Percentiles rank a stretch among this genome's conserved stretches.
Conservation (phyloP, 192 early-diverging fungal genomes). For the Fimicolochytrium jonesii region DNA sequence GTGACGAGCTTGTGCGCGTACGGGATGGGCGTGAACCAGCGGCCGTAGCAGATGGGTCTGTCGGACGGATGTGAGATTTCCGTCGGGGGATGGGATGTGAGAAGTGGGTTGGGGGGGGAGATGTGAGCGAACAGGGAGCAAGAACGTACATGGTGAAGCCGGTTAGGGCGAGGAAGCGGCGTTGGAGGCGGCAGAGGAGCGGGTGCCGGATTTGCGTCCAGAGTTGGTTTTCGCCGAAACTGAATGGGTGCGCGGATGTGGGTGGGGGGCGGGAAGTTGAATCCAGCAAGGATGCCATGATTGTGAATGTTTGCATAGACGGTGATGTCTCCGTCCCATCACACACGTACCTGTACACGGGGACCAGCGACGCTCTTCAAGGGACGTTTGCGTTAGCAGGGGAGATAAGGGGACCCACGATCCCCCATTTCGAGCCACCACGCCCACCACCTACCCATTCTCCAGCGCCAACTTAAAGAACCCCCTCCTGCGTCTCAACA, state of each 20-base stretch:
- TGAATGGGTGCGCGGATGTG: too few species aligned
- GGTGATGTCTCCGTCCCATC: too few species aligned
- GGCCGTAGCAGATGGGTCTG: slow-evolving; percentile 68
- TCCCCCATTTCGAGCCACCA: not conserved
- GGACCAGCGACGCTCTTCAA: not conserved
- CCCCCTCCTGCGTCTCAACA: slow-evolving; percentile 26
- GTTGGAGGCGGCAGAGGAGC: slow-evolving; percentile 61
- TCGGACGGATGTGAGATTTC: too few species aligned
- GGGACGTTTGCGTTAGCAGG: not conserved
- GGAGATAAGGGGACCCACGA: not conserved
- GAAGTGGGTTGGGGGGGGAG: too few species aligned
- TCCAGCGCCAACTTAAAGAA: slow-evolving; percentile 82
- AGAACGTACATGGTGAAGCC: slow-evolving; percentile 25
- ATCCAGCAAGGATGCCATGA: too few species aligned
- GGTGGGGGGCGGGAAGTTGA: too few species aligned
- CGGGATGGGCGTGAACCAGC: slow-evolving; percentile 53
- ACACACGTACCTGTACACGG: too few species aligned
- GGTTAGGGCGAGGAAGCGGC: slow-evolving; percentile 48
- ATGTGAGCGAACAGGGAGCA: too few species aligned
- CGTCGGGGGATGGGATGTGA: too few species aligned
- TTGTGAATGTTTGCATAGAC: too few species aligned
- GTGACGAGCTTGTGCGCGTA: slow-evolving; percentile 22
- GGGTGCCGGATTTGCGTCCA: slow-evolving; percentile 69
- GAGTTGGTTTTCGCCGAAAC: slow-evolving; percentile 22
- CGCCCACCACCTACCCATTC: slow-evolving; percentile 87